Conservation (phyloP, 2,329 filamentous ascomycete genomes). For the Arachnopeziza araneosa region DNA sequence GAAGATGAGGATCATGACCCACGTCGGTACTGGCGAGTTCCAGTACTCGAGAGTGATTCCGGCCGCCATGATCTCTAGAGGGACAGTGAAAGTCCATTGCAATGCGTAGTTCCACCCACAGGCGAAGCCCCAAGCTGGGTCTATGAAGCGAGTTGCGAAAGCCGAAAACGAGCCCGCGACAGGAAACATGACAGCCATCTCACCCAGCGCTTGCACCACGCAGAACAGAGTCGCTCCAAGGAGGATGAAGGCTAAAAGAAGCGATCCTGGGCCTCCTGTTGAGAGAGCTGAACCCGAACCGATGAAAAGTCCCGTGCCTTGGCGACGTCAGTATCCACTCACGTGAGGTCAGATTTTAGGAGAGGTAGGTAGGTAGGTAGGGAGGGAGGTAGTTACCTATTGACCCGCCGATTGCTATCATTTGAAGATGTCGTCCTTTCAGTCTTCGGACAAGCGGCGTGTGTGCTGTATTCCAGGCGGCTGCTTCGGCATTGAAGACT, state of each 20-base stretch:
- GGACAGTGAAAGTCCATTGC: slow-evolving; percentile 79
- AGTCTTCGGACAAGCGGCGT: slow-evolving; percentile 70
- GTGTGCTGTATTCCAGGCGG: slow-evolving; percentile 59
- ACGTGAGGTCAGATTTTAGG: slow-evolving; percentile 12
- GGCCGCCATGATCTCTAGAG: slow-evolving; percentile 81
- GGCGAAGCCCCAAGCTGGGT: slow-evolving; percentile 91
- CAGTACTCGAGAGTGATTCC: slow-evolving; percentile 81
- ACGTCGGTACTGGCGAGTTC: slow-evolving; percentile 67
- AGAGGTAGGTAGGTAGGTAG: too few species aligned
- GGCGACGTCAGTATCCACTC: slow-evolving; percentile 27
- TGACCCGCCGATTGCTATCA: slow-evolving; percentile 94
- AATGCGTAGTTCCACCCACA: slow-evolving; percentile 94
- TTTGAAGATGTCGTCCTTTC: slow-evolving; percentile 84
- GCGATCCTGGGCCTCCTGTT: slow-evolving; percentile 69
- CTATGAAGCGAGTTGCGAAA: slow-evolving; percentile 89
- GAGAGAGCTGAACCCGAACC: slow-evolving; percentile 69
- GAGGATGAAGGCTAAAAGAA: slow-evolving; percentile 72
- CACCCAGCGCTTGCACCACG: slow-evolving; percentile 85
- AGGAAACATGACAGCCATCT: slow-evolving; percentile 85
- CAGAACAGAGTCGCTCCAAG: slow-evolving; percentile 85
- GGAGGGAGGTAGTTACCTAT: too few species aligned
- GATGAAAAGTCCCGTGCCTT: slow-evolving; percentile 80
- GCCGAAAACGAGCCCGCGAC: slow-evolving; percentile 94
- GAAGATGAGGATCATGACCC: slow-evolving; percentile 80
- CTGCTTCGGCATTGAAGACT: slow-evolving; percentile 60